Base-by-base conservation (phyloP, 169 alveolate genomes). In the Plasmodium fragile region DNA sequence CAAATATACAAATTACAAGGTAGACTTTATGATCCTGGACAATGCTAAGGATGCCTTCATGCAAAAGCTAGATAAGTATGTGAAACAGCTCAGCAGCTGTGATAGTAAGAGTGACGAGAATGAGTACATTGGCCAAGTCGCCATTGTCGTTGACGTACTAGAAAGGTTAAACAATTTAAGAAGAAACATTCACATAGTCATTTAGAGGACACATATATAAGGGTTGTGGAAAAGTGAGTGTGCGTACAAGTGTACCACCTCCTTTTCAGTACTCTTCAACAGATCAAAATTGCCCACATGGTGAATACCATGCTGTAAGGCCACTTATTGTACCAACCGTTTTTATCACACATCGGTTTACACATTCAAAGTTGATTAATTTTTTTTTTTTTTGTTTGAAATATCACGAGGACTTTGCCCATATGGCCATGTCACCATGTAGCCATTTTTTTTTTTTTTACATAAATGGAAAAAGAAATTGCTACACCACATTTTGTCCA, bases 141-240 rank as follows among this genome's bases (percentile, higher is more conserved):
- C 34, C 16, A 39, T 22, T 8, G 41, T 78, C 49, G 75, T 80
- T 28, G 59, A 41, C 16, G 25, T 89, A 5, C 36, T 89, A 79
- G 94, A 89, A 65, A 89, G 82, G 71, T 25, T 89, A 18, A 89
- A 80, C 34, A 72, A 41, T 34, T 49, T 89, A 10, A 89, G 53
- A 36, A 89, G 82, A 79, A 32, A 85, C 39, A 36, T 73, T 34
- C 75, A 65, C 75, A 6, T 28, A 0, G 75, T 65, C 0, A 65
- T 18, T 65, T 65, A 65, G 75, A n/a, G 36, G 75, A 1, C 4
- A 65, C 75, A 22, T 0, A 22, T 0, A 4, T 65, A 18, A 22
- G 75, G 59, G 22, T 13, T n/a, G n/a, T n/a, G n/a, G n/a, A n/a
- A n/a, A n/a, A n/a, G n/a, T n/a, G n/a, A n/a, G n/a, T n/a, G n/a